A percentile compares a stretch with the other conserved stretches of the same genome.
These are phyloP conservation scores for Trichosphaerium sp. DNA, from an alignment of 78 protist genomes.

Conservation along the genomic window DNA sequence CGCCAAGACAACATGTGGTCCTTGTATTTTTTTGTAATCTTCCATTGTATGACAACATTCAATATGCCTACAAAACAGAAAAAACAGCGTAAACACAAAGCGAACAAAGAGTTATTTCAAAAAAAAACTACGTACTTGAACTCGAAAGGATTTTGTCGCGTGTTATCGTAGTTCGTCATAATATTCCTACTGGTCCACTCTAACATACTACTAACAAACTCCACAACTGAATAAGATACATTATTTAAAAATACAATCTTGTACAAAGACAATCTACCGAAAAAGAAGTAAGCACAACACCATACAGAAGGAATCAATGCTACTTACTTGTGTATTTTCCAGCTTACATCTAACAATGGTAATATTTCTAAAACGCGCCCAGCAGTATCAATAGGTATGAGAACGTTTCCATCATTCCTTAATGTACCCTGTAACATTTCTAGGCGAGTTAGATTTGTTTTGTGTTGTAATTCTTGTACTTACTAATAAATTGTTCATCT, in stretches of 20 bases:
- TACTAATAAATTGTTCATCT: background rate
- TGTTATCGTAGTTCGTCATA: background rate
- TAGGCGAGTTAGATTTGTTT: background rate
- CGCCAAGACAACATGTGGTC: too few relatives aligned
- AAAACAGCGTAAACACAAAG: background rate
- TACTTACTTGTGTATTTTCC: too few relatives aligned
- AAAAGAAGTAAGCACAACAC: background rate
- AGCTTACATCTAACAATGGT: slow-evolving; percentile 22
- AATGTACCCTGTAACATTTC: slow-evolving; percentile 14
- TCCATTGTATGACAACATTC: too few relatives aligned
- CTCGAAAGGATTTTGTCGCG: background rate
- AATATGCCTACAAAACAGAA: too few relatives aligned
- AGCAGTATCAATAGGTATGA: slow-evolving; percentile 70
- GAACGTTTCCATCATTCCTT: slow-evolving; percentile 62
- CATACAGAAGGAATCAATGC: background rate
- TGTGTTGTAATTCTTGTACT: too few relatives aligned
- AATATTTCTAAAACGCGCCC: slow-evolving; percentile 55
- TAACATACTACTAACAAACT: too few relatives aligned
- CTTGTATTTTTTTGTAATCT: too few relatives aligned
- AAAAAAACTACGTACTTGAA: background rate
- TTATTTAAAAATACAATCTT: background rate
- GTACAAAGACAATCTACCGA: background rate
- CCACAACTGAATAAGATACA: too few relatives aligned
- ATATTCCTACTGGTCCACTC: too few relatives aligned
- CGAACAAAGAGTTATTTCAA: background rate